Evolutionary conservation across 106 monocot species (phyloP).

Genomic region (Triglochin maritima): DNA sequence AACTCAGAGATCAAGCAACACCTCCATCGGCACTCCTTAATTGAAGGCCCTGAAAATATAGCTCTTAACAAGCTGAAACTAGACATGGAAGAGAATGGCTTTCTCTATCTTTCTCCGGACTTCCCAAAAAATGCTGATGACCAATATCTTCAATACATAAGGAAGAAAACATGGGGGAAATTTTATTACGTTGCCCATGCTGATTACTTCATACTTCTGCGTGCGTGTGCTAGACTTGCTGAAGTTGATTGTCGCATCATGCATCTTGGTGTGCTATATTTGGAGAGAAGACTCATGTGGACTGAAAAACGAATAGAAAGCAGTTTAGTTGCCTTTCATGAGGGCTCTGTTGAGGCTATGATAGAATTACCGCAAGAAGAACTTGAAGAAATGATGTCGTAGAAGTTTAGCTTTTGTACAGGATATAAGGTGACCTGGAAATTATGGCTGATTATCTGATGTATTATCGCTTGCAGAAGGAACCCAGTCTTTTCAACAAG

Average conservation of each 20-base stretch:
- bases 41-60: no score
- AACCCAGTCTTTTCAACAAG: no score
- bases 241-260: slow-evolving; percentile 42
- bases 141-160: slow-evolving; percentile 53
- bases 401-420: no score
- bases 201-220: slow-evolving; percentile 69
- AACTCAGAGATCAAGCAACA: no score
- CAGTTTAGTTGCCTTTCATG: slow-evolving; percentile 14
- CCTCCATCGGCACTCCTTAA: no score
- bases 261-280: slow-evolving; percentile 45
- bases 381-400: neutral
- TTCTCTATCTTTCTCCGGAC: slow-evolving; percentile 52
- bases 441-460: no score
- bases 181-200: slow-evolving; percentile 53
- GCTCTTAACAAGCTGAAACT: slow-evolving; percentile 33
- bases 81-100: slow-evolving; percentile 65
- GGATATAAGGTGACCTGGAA: no score
- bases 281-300: slow-evolving; percentile 64
- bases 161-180: slow-evolving; percentile 26
- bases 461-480: no score
- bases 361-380: neutral
- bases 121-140: slow-evolving; percentile 6
- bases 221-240: slow-evolving; percentile 62
- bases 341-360: slow-evolving; percentile 6
- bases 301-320: slow-evolving; percentile 36